Conservation (phyloP, 2,329 filamentous ascomycete genomes). For the Fonsecaea erecta region DNA sequence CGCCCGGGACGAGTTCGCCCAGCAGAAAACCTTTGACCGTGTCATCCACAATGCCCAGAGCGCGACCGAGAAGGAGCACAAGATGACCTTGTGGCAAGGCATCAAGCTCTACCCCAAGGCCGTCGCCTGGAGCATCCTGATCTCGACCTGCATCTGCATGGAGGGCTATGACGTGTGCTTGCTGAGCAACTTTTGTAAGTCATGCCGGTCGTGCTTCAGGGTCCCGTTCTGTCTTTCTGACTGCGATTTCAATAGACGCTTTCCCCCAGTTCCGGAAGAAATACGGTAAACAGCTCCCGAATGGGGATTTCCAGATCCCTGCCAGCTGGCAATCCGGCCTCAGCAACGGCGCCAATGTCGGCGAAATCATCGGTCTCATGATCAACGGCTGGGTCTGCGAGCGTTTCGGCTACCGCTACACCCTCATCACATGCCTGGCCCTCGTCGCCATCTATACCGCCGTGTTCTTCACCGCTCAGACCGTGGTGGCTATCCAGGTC, state of each 20-base stretch:
- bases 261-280: constrained; percentile 41
- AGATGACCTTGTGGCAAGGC: constrained; percentile 75
- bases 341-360: constrained; percentile 40
- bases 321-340: constrained; percentile 44
- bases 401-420: constrained; percentile 58
- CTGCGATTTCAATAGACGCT: constrained; percentile 38
- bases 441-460: constrained; percentile 54
- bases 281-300: constrained; percentile 38
- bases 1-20: constrained; percentile 21
- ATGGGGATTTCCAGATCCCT: constrained; percentile 41
- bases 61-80: constrained; percentile 57
- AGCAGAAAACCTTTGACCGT: constrained; percentile 33
- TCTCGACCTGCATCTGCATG: constrained; percentile 92
- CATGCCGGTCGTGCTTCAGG: no score
- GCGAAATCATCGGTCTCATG: constrained; percentile 53
- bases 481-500: constrained; percentile 53
- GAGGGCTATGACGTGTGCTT: constrained; percentile 72
- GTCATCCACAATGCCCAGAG: constrained; percentile 49
- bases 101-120: constrained; percentile 85
- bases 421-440: constrained; percentile 54
- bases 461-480: constrained; percentile 58
- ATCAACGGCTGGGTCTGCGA: constrained; percentile 58
- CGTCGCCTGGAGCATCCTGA: constrained; percentile 78
- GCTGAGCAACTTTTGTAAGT: constrained; percentile 35
- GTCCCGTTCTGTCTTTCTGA: background rate